A percentile compares a stretch with the other conserved stretches of the same genome.
Evolutionary conservation across 2,329 filamentous ascomycete species (phyloP).

Genomic region (Clonostachys chloroleuca): DNA sequence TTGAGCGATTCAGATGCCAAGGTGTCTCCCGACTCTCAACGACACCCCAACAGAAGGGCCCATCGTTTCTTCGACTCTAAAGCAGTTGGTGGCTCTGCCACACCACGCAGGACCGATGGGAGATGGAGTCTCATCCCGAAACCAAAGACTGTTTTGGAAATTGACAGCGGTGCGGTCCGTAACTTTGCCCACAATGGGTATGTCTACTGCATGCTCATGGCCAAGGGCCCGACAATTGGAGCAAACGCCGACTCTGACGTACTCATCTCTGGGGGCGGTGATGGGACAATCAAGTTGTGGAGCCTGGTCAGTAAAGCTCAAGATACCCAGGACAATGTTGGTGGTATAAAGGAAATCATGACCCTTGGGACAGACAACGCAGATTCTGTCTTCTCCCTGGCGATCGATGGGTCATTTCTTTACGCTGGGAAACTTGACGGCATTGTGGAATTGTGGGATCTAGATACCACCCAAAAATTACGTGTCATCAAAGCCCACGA

Average conservation of each 20-base stretch:
- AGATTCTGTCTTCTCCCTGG: constrained; percentile 69
- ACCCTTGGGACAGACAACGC: constrained; percentile 56
- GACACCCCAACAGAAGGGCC: constrained; percentile 71
- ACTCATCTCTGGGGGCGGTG: constrained; percentile 85
- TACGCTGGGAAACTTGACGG: constrained; percentile 88
- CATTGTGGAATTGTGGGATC: constrained; percentile 91
- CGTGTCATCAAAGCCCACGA: constrained; percentile 78
- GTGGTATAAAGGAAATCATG: constrained; percentile 67
- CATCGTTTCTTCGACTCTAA: constrained; percentile 92
- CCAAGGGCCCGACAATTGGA: constrained; percentile 62
- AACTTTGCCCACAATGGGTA: constrained; percentile 96
- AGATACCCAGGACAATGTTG: constrained; percentile 37
- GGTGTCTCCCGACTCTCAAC: constrained; percentile 57
- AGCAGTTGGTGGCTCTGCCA: constrained; percentile 76
- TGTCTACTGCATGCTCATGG: constrained; percentile 91
- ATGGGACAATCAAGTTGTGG: constrained; percentile 96
- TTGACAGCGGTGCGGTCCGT: constrained; percentile 73
- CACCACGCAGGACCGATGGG: constrained; percentile 65
- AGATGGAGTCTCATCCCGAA: constrained; percentile 49
- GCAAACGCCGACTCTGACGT: constrained; percentile 73
- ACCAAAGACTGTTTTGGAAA: constrained; percentile 63
- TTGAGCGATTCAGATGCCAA: constrained; percentile 59
- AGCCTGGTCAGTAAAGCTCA: constrained; percentile 39
- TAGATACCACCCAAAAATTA: constrained; percentile 88
- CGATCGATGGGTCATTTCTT: constrained; percentile 84